phyloP scores from a whole-genome alignment of 2,329 filamentous ascomycete genomes.

The Berkeleyomyces rouxiae region DNA sequence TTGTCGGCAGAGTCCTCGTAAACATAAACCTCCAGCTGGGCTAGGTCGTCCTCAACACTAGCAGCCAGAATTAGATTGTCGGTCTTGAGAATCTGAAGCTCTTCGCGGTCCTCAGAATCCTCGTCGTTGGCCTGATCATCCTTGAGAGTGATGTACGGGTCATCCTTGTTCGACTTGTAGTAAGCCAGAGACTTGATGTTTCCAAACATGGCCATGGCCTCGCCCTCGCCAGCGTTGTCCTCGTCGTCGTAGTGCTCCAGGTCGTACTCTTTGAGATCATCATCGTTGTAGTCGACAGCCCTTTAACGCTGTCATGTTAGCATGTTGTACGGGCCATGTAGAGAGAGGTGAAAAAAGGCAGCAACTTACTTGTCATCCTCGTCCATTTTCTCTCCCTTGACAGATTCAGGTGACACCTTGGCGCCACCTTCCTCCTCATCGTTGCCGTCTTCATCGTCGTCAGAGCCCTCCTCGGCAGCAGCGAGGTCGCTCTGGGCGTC shows the following conservation, averaged over 20 bases:
- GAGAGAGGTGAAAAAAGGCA: not conserved
- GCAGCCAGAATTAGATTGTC: slow-evolving; percentile 87
- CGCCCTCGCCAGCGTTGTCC: slow-evolving; percentile 31
- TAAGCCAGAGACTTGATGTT: slow-evolving; percentile 89
- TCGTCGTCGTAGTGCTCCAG: slow-evolving; percentile 81
- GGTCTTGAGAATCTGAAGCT: slow-evolving; percentile 78
- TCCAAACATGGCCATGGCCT: slow-evolving; percentile 81
- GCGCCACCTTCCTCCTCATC: slow-evolving; percentile 17
- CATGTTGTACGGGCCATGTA: not conserved
- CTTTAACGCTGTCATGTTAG: slow-evolving; percentile 14
- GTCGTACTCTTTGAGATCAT: slow-evolving; percentile 90
- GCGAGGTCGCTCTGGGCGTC: slow-evolving; percentile 79
- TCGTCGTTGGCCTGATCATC: slow-evolving; percentile 53
- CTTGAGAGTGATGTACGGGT: slow-evolving; percentile 87
- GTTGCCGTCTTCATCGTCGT: slow-evolving; percentile 19
- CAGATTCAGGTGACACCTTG: slow-evolving; percentile 8
- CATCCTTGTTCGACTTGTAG: slow-evolving; percentile 83
- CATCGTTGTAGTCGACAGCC: slow-evolving; percentile 43
- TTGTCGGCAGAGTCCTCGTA: slow-evolving; percentile 94
- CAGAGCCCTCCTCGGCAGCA: slow-evolving; percentile 19
- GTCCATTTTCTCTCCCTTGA: slow-evolving; percentile 9
- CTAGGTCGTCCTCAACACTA: slow-evolving; percentile 92
- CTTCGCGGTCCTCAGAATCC: slow-evolving; percentile 68
- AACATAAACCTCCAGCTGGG: slow-evolving; percentile 90
- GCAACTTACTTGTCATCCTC: slow-evolving; percentile 12